Conservation (phyloP, 441 rosid genomes). For the Arabidopsis lyrata region DNA sequence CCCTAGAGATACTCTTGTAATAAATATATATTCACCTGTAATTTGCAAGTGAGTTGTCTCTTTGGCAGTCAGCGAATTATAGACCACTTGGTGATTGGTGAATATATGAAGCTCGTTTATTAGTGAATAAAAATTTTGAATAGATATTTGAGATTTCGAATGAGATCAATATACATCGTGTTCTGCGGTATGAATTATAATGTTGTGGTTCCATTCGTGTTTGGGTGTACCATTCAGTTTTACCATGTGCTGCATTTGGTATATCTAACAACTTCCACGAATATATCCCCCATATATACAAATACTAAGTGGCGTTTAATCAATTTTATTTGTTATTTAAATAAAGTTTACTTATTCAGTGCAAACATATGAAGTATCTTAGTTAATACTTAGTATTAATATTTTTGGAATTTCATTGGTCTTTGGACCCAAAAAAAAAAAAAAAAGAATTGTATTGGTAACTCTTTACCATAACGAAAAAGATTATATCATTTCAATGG, state of each 20-base stretch:
- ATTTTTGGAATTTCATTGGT: too few relatives aligned
- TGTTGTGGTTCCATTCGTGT: too few relatives aligned
- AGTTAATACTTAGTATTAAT: too few relatives aligned
- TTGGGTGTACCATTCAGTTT: too few relatives aligned
- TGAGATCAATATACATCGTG: not conserved
- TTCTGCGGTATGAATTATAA: not conserved
- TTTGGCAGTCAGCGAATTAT: not conserved
- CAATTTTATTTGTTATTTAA: not conserved
- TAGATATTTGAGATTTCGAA: not conserved
- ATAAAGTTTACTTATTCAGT: not conserved
- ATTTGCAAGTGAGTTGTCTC: conserved; percentile 29
- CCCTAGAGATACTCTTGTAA: too few relatives aligned
- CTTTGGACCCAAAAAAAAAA: too few relatives aligned
- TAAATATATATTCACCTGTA: not conserved
- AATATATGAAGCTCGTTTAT: not conserved
- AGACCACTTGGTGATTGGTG: conserved; percentile 11
- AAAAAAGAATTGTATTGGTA: too few relatives aligned
- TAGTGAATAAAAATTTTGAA: not conserved
- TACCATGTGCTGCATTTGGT: too few relatives aligned
- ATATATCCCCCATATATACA: not conserved
- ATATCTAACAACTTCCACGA: too few relatives aligned
- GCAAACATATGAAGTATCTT: too few relatives aligned
- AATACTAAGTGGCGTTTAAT: not conserved
- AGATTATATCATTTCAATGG: too few relatives aligned
- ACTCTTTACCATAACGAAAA: too few relatives aligned